A percentile compares a stretch with the other conserved stretches of the same genome.
Conservation (phyloP, 495 filamentous ascomycete genomes). For the Cercophora scortea region DNA sequence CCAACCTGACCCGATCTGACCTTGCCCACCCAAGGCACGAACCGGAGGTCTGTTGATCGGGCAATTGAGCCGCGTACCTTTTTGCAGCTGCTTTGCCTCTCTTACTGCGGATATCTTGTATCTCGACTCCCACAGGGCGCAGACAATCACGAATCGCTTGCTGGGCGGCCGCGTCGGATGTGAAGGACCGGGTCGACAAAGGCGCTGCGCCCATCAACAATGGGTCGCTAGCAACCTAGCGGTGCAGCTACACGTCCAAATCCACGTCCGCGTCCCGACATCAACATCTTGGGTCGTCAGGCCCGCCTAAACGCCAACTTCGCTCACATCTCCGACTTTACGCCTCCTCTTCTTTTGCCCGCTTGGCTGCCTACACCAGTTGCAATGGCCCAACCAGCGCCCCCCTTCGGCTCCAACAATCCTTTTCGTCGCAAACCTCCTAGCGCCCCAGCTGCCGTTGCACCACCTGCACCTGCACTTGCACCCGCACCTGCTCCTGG, state of each 20-base stretch:
- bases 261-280: neutral
- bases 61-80: too few relatives aligned
- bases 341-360: neutral
- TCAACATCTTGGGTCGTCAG: neutral
- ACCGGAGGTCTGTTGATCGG: too few relatives aligned
- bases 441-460: slow-evolving; percentile 6
- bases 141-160: too few relatives aligned
- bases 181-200: slow-evolving; percentile 6
- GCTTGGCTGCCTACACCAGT: neutral
- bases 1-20: too few relatives aligned
- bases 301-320: neutral
- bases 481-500: slow-evolving; percentile 7
- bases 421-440: slow-evolving; percentile 35
- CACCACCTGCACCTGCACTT: slow-evolving; percentile 11
- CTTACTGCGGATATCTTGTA: too few relatives aligned
- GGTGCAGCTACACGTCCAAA: neutral
- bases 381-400: slow-evolving; percentile 21
- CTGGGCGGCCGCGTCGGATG: slow-evolving; percentile 3
- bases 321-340: neutral
- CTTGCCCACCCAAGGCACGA: too few relatives aligned
- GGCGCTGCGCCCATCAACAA: slow-evolving; percentile 11
- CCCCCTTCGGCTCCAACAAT: slow-evolving; percentile 37
- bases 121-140: too few relatives aligned
- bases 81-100: too few relatives aligned
- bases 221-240: slow-evolving; percentile 11